Conservation (phyloP, 2,329 filamentous ascomycete genomes). For the Plectosphaerella sp. region DNA sequence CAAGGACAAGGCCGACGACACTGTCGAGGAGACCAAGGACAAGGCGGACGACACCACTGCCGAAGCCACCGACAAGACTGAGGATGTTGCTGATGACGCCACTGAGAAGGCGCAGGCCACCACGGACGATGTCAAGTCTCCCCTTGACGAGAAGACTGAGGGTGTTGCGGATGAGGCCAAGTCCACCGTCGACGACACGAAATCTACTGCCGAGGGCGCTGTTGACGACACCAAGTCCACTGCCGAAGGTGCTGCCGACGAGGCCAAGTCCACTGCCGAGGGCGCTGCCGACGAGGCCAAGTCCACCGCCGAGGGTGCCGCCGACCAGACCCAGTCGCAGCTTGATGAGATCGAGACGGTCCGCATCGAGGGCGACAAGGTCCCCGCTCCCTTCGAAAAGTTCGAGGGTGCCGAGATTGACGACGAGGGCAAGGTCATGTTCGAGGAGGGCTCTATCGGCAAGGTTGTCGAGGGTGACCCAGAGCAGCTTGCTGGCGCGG, state of each 20-base stretch:
- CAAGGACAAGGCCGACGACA: not conserved
- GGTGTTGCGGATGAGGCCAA: not conserved
- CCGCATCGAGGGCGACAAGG: conserved; percentile 8
- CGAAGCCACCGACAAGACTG: not conserved
- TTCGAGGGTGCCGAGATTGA: conserved; percentile 28
- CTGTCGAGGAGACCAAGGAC: not conserved
- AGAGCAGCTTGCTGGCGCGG: conserved; percentile 26
- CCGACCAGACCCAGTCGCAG: not conserved
- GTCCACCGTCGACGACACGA: conserved; percentile 1
- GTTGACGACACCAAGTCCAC: conserved; percentile 5
- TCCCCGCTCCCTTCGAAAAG: conserved; percentile 25
- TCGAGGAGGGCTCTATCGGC: conserved; percentile 28
- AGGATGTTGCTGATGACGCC: conserved; percentile 4
- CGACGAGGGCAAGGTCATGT: conserved; percentile 31
- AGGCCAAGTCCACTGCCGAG: not conserved
- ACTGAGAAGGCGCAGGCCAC: conserved; percentile 11
- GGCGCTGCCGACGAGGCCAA: conserved; percentile 3
- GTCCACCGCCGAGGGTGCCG: conserved; percentile 1
- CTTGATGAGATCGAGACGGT: conserved; percentile 8
- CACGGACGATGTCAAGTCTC: conserved; percentile 5
- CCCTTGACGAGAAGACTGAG: not conserved
- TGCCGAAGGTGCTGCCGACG: conserved; percentile 7
- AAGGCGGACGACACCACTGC: not conserved
- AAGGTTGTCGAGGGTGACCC: conserved; percentile 32
- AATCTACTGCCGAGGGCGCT: conserved; percentile 3